A percentile compares a stretch with the other conserved stretches of the same genome.
Evolutionary conservation across 345 rosid species (phyloP).

Genomic region (Lagerstroemia speciosa): DNA sequence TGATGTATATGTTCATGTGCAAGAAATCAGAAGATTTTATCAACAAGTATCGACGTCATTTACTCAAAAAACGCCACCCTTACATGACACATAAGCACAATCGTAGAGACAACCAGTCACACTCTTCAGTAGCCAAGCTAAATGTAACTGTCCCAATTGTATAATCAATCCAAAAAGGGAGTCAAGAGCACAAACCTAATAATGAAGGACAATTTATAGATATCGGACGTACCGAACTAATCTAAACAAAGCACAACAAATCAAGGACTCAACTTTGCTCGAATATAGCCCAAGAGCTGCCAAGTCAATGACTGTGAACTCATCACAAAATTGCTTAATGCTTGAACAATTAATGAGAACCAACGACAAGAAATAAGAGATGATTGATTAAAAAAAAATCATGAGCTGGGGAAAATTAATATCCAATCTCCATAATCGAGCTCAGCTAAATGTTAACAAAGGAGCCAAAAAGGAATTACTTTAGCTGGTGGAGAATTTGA

Average conservation of each 20-base stretch:
- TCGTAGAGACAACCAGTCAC: background rate
- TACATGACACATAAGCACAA: background rate
- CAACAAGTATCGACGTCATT: too few relatives aligned
- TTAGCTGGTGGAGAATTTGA: constrained; percentile 31
- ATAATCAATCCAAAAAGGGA: background rate
- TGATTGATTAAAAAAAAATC: background rate
- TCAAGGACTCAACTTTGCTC: too few relatives aligned
- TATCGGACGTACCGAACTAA: background rate
- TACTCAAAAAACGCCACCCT: too few relatives aligned
- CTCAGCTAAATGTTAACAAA: background rate
- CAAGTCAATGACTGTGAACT: background rate
- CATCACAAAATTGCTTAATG: background rate
- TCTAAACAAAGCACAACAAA: background rate
- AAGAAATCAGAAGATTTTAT: too few relatives aligned
- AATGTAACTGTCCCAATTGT: background rate
- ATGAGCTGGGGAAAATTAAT: background rate
- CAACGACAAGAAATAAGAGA: background rate
- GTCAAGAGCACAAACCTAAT: background rate
- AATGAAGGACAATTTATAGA: background rate
- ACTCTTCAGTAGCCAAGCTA: background rate
- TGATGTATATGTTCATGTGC: too few relatives aligned
- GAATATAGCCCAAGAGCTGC: background rate
- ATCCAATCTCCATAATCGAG: background rate
- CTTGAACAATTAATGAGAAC: too few relatives aligned
- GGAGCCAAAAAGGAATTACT: constrained; percentile 13